Evolutionary conservation across 106 monocot species (phyloP), one percentile per base, ranked within the genome.

Genomic region (Apostasia ramifera): DNA sequence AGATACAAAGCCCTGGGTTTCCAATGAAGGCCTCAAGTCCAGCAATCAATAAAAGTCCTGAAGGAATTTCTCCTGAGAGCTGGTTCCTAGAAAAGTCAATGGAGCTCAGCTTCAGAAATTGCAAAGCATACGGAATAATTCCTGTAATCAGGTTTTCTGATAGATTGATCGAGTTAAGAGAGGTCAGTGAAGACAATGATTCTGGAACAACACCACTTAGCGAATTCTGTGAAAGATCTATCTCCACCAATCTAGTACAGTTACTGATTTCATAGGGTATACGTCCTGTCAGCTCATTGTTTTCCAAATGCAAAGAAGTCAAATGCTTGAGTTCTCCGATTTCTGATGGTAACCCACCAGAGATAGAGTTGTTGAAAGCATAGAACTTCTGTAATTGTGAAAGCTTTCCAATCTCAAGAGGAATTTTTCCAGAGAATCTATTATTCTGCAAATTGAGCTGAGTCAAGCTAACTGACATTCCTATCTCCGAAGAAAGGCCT

Each of bases 121-220:
- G 75, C 6, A 95, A 71, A 51, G 73, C 81, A 0, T 48, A 55
- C 11, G 91, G 94, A 47, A 95, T 88, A 10, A 60, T n/a, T 0
- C 91, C 94, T 3, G 70, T 44, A 49, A 91, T 61, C 71, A 52
- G 55, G 73, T 95, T 91, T 1, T 70, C 37, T 1, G 91, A 91
- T 43, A 95, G 61, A 62, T 95, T 83, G 5, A 95, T 72, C 6
- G 88, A 95, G 66, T 88, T 95, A 2, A 95, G 81, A 56, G 85
- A 91, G 9, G 64, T 26, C 57, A 95, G 45, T 26, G 39, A 43
- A 0, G 79, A 76, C 43, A 95, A 50, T n/a, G 69, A 62, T 52
- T 44, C 77, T 43, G 94, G 94, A 57, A 95, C 91, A 3, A 43
- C n/a, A 15, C 94, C 94, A 49, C 63, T 57, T 57, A 95, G 39